Evolutionary conservation across 2,329 filamentous ascomycete species (phyloP), one percentile per base, ranked within the genome.

Genomic region (Pestalotiopsis sp.): DNA sequence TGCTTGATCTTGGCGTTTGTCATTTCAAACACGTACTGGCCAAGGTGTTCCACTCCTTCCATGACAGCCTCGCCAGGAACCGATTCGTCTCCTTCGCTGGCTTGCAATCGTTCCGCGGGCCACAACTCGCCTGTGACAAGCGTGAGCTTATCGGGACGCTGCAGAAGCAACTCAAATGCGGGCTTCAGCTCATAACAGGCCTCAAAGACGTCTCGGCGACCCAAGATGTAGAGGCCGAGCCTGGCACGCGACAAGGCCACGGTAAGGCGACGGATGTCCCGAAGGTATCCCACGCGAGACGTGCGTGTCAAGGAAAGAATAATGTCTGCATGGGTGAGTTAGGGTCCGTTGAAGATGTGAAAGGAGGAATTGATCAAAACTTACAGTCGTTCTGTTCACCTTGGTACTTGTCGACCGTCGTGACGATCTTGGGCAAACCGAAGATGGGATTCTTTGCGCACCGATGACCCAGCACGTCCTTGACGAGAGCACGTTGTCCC

Each of bases 301-400:
- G 97, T 98, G 70, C 96, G 90, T 14, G 94, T 96, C 61, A 99
- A 88, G 4, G 95, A 98, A 68, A 99, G 89, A 75, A 99, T 97
- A 73, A 99, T 90, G 77, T 98, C 93, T 96, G 68, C 59, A n/a
- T 4, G 45, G 13, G 49, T 20, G 36, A 57, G 65, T 71, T 65
- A 73, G 70, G 68, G 69, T 49, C 1, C 11, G 12, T 27, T 68
- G 23, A 59, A 59, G 49, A 14, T 1, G 27, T 31, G 57, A 2
- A 57, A n/a, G 20, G 23, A 41, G 62, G 23, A 63, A 59, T 25
- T 41, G 20, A n/a, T 5, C 23, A 38, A 52, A 68, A 89, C 92
- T 86, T 86, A 96, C 93, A 98, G 77, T 99, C 96, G 81, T 99
- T 99, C 82, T 99, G 96, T 84, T 99, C 96, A 79, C 96, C 97